Percentiles rank a stretch among this genome's conserved stretches.
Evolutionary conservation across 495 filamentous ascomycete species (phyloP).

Genomic region (Neurospora sp.): DNA sequence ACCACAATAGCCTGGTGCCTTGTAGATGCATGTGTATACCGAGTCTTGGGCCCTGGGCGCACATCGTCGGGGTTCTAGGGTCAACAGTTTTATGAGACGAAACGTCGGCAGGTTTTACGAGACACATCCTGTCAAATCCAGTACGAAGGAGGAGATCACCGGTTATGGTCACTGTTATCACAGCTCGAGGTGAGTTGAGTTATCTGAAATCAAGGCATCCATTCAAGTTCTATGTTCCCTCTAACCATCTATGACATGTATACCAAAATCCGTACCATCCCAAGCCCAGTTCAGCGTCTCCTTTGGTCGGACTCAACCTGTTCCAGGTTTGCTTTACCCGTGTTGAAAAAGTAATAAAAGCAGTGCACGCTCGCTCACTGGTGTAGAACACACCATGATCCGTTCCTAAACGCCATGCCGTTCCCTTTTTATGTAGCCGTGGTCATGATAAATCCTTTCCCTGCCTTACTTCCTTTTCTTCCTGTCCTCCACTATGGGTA

Average conservation of each 20-base stretch:
- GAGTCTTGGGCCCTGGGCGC: too few relatives aligned
- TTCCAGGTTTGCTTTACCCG: neutral
- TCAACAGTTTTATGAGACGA: too few relatives aligned
- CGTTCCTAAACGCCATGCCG: neutral
- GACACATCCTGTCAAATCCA: too few relatives aligned
- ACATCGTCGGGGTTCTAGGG: too few relatives aligned
- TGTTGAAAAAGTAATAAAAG: neutral
- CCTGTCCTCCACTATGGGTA: neutral
- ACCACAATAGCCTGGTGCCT: too few relatives aligned
- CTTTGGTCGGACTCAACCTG: neutral
- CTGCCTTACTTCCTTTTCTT: neutral
- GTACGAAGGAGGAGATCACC: neutral
- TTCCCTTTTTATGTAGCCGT: neutral
- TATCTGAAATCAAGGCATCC: neutral
- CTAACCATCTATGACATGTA: neutral
- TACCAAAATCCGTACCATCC: neutral
- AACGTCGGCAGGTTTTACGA: too few relatives aligned
- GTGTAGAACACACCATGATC: neutral
- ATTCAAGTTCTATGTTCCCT: neutral
- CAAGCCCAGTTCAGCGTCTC: neutral
- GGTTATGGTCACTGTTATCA: neutral
- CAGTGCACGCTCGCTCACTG: neutral
- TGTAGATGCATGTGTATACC: too few relatives aligned
- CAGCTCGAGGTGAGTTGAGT: neutral
- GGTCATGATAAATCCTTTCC: neutral